Evolutionary conservation across 192 early-diverging fungal species (phyloP), one percentile per base, ranked within the genome.

Genomic region (Cladochytrium replicatum): DNA sequence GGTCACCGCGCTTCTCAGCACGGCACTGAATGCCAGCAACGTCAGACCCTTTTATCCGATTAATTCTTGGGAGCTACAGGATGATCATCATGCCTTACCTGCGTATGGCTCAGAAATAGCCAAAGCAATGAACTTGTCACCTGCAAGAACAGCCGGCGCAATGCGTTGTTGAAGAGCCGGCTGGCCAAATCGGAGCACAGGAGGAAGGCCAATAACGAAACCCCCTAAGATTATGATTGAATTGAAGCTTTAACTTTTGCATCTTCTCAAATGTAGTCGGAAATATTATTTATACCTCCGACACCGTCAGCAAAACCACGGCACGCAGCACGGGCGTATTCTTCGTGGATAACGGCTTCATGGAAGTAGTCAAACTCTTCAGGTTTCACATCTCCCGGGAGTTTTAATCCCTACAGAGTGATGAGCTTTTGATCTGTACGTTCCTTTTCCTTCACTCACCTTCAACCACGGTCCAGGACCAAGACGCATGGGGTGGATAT

Each of bases 321-420:
- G 7, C 15, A 6, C 7, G 6, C 43, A 11, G 43, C 13, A 13
- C 13, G 13, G 11, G n/a, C 13, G 13, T 44, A 31, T 50, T 74
- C 72, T 42, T 70, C 64, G 29, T 69, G 67, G 5, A 54, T 65
- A 41, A 73, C 66, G 45, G 48, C 37, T 44, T 73, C 71, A 49
- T 73, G 71, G 54, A 73, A 73, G 47, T 73, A 73, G 45, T 73
- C 71, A 59, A 69, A 73, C 39, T 73, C 66, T 42, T 68, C 71
- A 4, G 66, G 63, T 39, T 66, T 63, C 29, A 73, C 63, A 21
- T 66, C 71, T 11, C 63, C 63, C 8, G 55, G 57, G 6, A 73
- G 58, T 19, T 29, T 52, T 21, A 47, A 26, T 21, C 55, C 58
- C n/a, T n/a, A n/a, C n/a, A n/a, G n/a, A n/a, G n/a, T n/a, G n/a